These are phyloP conservation scores for Pharus latifolius DNA, from an alignment of 176 grass and related monocot species.

Conservation along the genomic window DNA sequence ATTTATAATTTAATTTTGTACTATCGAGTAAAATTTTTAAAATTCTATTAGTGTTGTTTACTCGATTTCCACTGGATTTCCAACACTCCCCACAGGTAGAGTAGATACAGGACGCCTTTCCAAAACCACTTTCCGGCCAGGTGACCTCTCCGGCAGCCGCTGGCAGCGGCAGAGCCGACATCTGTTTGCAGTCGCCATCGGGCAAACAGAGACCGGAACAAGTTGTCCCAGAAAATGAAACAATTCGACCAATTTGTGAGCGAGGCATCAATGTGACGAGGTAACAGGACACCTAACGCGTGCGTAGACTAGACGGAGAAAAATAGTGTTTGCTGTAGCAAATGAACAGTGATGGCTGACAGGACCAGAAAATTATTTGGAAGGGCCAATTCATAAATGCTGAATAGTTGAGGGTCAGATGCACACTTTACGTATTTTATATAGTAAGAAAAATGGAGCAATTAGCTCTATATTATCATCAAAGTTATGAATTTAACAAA, in stretches of 20 bases:
- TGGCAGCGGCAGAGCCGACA: neutral
- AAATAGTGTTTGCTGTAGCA: neutral
- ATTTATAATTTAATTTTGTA: too few species aligned
- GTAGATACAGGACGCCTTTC: conserved; percentile 1
- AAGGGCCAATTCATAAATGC: too few species aligned
- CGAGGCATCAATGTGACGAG: neutral
- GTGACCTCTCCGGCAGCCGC: neutral
- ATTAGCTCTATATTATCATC: too few species aligned
- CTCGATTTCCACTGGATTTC: too few species aligned
- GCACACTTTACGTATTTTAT: too few species aligned
- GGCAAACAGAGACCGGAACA: neutral
- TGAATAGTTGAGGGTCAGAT: too few species aligned
- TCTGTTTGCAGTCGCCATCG: neutral
- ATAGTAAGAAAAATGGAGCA: too few species aligned
- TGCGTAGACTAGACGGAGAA: neutral
- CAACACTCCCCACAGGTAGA: neutral
- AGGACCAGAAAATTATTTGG: neutral
- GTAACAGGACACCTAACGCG: neutral
- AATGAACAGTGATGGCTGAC: neutral
- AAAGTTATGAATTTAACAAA: too few species aligned
- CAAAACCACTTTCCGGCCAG: neutral
- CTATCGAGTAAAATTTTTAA: too few species aligned
- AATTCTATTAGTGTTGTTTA: too few species aligned
- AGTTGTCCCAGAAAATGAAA: neutral
- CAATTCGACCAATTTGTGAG: neutral